Evolutionary conservation across 805 yeast genomes (phyloP).

Genomic region (Lipomyces lipofer): DNA sequence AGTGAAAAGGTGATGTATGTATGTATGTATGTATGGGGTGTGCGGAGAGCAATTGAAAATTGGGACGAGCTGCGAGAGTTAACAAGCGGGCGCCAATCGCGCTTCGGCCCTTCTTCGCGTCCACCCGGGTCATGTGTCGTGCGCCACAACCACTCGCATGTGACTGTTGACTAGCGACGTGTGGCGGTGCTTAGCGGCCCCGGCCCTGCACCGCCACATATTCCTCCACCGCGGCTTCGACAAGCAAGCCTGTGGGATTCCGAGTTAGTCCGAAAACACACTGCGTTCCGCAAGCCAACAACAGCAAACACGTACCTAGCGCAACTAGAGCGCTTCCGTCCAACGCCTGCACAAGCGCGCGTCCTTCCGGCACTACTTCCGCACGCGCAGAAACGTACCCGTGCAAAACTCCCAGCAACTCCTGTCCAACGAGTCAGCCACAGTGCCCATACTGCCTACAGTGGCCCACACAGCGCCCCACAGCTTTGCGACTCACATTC

Average conservation of each 20-base stretch:
- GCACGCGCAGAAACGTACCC: constrained; percentile 9
- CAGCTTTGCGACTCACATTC: neutral
- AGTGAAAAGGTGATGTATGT: neutral
- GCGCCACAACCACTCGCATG: constrained; percentile 14
- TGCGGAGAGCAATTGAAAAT: neutral
- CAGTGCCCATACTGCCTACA: neutral
- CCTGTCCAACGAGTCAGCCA: constrained; percentile 2
- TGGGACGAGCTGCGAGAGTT: neutral
- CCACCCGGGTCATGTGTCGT: constrained; percentile 6
- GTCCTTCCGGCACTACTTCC: neutral
- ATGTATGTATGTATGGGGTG: too few species aligned
- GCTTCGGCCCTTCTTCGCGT: constrained; percentile 2
- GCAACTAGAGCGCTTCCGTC: constrained; percentile 24
- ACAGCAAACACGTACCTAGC: constrained; percentile 9
- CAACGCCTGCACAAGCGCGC: constrained; percentile 6
- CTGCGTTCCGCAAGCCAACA: neutral
- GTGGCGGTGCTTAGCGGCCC: neutral
- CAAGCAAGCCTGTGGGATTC: constrained; percentile 6
- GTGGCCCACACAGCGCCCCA: neutral
- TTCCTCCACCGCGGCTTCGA: constrained; percentile 11
- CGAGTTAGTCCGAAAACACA: neutral
- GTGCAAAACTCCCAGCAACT: constrained; percentile 11
- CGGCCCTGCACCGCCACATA: constrained; percentile 10
- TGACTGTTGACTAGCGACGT: constrained; percentile 1
- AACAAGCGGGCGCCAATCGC: constrained; percentile 7